Evolutionary conservation across 257 asterid genomes (phyloP).

Genomic region (Fraxinus americana): DNA sequence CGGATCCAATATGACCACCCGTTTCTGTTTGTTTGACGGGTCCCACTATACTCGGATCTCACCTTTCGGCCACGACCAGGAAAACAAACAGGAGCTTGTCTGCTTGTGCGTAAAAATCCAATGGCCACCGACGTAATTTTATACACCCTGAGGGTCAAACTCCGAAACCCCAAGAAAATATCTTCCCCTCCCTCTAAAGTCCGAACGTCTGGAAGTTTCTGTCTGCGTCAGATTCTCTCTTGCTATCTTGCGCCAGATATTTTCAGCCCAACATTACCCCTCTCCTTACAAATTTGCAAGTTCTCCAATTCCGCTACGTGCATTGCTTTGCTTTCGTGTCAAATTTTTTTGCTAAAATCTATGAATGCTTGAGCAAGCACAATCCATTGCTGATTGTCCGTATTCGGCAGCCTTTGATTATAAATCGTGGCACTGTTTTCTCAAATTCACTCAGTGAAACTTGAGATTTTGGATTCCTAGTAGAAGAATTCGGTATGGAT

Average conservation of each 20-base stretch:
- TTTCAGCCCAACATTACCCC: conserved; percentile 17
- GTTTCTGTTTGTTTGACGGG: too few species aligned
- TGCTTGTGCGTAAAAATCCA: neutral
- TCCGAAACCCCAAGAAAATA: conserved; percentile 38
- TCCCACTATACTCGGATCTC: too few species aligned
- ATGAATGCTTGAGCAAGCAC: neutral
- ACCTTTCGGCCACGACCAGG: neutral
- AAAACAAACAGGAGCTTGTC: neutral
- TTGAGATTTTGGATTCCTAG: neutral
- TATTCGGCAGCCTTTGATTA: neutral
- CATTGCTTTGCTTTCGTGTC: neutral
- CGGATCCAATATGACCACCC: neutral
- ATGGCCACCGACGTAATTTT: conserved; percentile 47
- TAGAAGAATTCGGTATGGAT: conserved; percentile 44
- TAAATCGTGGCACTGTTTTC: conserved; percentile 2
- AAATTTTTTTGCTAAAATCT: neutral
- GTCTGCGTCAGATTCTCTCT: neutral
- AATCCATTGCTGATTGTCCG: neutral
- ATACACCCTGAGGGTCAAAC: neutral
- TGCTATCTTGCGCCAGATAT: conserved; percentile 36
- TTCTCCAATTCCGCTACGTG: neutral
- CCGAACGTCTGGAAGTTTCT: conserved; percentile 59
- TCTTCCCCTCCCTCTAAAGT: conserved; percentile 35
- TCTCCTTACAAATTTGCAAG: neutral
- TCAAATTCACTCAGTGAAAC: neutral